These are phyloP conservation scores for Elsinoe arachidis DNA, from an alignment of 2,329 filamentous ascomycete genomes.

Conservation along the genomic window DNA sequence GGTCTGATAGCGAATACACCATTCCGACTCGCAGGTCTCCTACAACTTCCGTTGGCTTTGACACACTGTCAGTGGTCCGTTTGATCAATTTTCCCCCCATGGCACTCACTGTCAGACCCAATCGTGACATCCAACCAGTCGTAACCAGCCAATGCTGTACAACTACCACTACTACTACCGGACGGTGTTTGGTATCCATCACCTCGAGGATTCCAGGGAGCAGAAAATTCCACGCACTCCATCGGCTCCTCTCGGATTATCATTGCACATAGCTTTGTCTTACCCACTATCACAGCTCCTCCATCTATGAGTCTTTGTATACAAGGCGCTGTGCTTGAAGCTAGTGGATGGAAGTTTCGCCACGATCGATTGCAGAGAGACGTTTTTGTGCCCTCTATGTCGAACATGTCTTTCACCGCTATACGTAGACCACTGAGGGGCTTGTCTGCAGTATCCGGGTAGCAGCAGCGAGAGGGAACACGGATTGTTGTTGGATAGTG, in stretches of 20 bases:
- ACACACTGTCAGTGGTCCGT: background rate
- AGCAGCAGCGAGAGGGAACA: background rate
- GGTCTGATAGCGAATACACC: background rate
- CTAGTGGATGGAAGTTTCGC: constrained; percentile 20
- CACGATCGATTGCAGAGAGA: constrained; percentile 28
- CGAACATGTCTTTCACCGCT: constrained; percentile 31
- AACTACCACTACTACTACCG: constrained; percentile 28
- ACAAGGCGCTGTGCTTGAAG: constrained; percentile 25
- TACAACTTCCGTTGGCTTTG: background rate
- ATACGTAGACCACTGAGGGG: constrained; percentile 29
- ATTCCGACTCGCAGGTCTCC: background rate
- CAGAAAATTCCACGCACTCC: constrained; percentile 22
- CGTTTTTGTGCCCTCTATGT: constrained; percentile 30
- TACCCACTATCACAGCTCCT: constrained; percentile 30
- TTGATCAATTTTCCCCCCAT: too few relatives aligned
- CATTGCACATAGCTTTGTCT: constrained; percentile 30
- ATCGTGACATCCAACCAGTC: constrained; percentile 35
- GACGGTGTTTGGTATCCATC: constrained; percentile 30
- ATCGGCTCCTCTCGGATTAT: constrained; percentile 20
- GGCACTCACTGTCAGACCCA: constrained; percentile 25
- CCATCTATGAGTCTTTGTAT: constrained; percentile 29
- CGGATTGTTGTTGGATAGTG: background rate
- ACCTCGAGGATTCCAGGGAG: constrained; percentile 31
- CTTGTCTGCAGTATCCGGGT: constrained; percentile 15
- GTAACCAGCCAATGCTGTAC: constrained; percentile 30